Evolutionary conservation across 495 filamentous ascomycete species (phyloP).

Genomic region (Astrothelium macrocarpum): DNA sequence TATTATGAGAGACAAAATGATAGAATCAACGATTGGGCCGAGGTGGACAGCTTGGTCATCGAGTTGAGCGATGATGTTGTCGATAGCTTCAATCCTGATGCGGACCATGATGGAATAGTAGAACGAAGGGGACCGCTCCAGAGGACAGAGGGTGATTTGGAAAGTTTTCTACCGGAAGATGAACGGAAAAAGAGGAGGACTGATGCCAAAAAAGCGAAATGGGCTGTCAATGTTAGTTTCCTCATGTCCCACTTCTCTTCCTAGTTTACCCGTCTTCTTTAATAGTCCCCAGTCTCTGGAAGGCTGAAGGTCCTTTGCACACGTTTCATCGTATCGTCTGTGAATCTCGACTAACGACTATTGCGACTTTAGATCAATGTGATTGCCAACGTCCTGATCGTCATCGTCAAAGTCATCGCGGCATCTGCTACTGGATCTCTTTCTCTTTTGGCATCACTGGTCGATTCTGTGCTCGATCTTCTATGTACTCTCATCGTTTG

Average conservation of each 20-base stretch:
- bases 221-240: slow-evolving; percentile 41
- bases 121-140: slow-evolving; percentile 37
- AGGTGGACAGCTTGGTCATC: slow-evolving; percentile 43
- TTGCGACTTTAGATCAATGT: slow-evolving; percentile 32
- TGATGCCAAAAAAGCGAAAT: slow-evolving; percentile 34
- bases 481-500: slow-evolving; percentile 43
- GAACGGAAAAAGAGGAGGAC: slow-evolving; percentile 36
- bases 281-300: no score
- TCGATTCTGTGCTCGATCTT: slow-evolving; percentile 40
- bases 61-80: slow-evolving; percentile 43
- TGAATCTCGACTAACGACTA: background rate
- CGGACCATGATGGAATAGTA: slow-evolving; percentile 39
- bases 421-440: slow-evolving; percentile 35
- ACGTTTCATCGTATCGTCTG: background rate
- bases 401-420: slow-evolving; percentile 35
- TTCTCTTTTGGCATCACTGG: slow-evolving; percentile 39
- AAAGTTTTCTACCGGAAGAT: slow-evolving; percentile 40
- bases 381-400: slow-evolving; percentile 38
- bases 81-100: slow-evolving; percentile 44
- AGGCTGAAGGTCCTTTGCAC: background rate
- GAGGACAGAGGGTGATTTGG: slow-evolving; percentile 32
- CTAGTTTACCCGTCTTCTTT: no score
- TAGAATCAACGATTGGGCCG: slow-evolving; percentile 41
- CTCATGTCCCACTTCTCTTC: background rate
- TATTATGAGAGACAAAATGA: slow-evolving; percentile 45